Base-by-base conservation (phyloP, 1,284 basidiomycete species). In the Irpex lacteus region DNA sequence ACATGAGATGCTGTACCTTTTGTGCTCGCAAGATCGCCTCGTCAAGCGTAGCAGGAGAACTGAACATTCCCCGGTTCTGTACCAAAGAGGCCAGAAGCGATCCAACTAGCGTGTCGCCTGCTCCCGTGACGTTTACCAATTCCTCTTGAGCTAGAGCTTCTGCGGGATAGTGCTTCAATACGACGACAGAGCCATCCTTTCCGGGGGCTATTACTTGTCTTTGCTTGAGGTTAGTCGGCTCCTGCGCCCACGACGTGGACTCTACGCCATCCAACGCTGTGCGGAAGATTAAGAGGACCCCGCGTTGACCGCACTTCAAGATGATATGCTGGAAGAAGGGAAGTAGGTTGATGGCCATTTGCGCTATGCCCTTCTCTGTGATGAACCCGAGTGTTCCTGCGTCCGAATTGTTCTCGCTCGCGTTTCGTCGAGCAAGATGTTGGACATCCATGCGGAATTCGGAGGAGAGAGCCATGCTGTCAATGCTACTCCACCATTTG, bases 81-180 rank as follows among this genome's bases (percentile, higher is more conserved):
- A 82, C 75, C 11, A 93, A 72, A 21, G 77, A 75, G 0, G 90
- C 87, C 18, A 92, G 75, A 19, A 96, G 72, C 0, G 89, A 84
- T 6, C 94, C 95, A 3, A 93, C 94, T 19, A 96, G 84, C 2
- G 93, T 89, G 75, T 98, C 95, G 0, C 96, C 96, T 1, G 94
- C 95, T 2, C 96, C 96, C 0, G 95, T 98, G 8, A 94, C 92
- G 69, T 90, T 95, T 6, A 89, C 77, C 7, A 89, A 73, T 49
- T 77, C 73, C n/a, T 75, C 72, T 9, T 74, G 72, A 2, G 78
- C 70, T 6, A 89, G 73, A 0, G 68, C 67, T 4, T 85, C 73
- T 9, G 92, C 81, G 2, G 90, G 84, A 70, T 89, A 94, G 72
- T 95, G 90, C 49, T 87, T 85, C 37, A 95, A 60, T 4, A 93